phyloP scores from a whole-genome alignment of 2,329 filamentous ascomycete genomes.

The Colletotrichum salicis region DNA sequence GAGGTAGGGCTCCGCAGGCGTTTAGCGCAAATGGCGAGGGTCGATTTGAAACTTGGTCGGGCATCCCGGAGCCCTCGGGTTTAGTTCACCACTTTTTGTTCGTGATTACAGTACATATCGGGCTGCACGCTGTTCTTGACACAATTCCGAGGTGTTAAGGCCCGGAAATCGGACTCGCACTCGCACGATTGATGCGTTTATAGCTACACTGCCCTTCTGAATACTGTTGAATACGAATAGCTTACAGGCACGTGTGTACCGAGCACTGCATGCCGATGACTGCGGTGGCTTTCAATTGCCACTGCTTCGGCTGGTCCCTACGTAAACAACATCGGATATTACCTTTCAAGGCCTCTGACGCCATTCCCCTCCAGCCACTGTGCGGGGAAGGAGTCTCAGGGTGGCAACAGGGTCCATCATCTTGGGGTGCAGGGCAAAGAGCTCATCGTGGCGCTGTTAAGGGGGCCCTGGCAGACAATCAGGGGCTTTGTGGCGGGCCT shows the following conservation, averaged over 20 bases:
- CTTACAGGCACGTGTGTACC: background rate
- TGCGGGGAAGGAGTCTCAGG: conserved; percentile 16
- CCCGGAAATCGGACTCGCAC: background rate
- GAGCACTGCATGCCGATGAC: background rate
- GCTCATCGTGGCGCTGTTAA: conserved; percentile 17
- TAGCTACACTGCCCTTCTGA: background rate
- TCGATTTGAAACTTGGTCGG: background rate
- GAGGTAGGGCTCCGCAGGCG: background rate
- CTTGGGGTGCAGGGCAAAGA: background rate
- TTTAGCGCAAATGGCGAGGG: background rate
- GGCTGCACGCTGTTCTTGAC: too few species aligned
- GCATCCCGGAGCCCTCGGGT: background rate
- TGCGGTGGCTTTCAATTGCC: background rate
- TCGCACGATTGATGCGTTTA: background rate
- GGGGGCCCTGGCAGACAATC: background rate
- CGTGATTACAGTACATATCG: background rate
- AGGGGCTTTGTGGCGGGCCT: conserved; percentile 9
- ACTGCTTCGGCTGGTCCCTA: background rate
- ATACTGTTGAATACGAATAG: background rate
- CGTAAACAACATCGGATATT: conserved; percentile 13
- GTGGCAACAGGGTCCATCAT: conserved; percentile 15
- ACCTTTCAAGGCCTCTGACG: conserved; percentile 10
- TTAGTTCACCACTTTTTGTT: background rate
- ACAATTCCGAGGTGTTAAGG: background rate
- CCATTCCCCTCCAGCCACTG: conserved; percentile 15